Base-by-base conservation (phyloP, 176 grass and related monocot species). In the Lolium rigidum region DNA sequence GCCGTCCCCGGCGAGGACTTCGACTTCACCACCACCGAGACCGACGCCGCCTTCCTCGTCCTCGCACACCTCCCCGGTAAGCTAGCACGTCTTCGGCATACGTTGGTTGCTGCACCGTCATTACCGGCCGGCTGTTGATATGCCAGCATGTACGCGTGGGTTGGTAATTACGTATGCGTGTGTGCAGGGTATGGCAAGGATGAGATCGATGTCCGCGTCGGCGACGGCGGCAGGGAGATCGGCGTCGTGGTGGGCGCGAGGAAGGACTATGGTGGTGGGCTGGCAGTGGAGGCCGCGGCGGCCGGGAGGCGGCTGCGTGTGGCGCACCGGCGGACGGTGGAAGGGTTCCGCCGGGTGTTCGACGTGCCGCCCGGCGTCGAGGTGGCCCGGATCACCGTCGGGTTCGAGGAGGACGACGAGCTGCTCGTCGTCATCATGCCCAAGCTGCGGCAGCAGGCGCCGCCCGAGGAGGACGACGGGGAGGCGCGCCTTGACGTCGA, bases 21-120 rank as follows among this genome's bases (percentile, higher is more conserved):
- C 72, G 70, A 87, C 70, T 98, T 98, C 79, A 50, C 78, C 38
- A 88, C 83, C 70, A 78, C 82, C 44, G 93, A 98, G 75, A 93
- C 83, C 44, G 91, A 93, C 58, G 77, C 87, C 41, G 89, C 90
- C 50, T 92, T 95, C 80, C 68, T 98, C 73, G 77, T 93, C 80
- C 85, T 98, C 69, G 95, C 82, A 10, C 89, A 95, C 63, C 87
- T 98, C 71, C 93, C 93, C 41, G 95, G 95, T 95, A 97, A 66
- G 4, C 31, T 35, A 35, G 31, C 63, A 5, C 18, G 0, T 73
- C 10, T 12, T 13, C 31, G 10, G 18, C n/a, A 56, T 7, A 56
- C 54, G 54, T 56, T 6, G 14, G 3, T n/a, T n/a, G n/a, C 3
- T 81, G 65, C 65, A 69, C 7, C 65, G 17, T 21, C 68, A 9